Evolutionary conservation across 1,284 basidiomycete genomes (phyloP), one percentile per base, ranked within the genome.

Genomic region (Papiliotrema fonsecae): DNA sequence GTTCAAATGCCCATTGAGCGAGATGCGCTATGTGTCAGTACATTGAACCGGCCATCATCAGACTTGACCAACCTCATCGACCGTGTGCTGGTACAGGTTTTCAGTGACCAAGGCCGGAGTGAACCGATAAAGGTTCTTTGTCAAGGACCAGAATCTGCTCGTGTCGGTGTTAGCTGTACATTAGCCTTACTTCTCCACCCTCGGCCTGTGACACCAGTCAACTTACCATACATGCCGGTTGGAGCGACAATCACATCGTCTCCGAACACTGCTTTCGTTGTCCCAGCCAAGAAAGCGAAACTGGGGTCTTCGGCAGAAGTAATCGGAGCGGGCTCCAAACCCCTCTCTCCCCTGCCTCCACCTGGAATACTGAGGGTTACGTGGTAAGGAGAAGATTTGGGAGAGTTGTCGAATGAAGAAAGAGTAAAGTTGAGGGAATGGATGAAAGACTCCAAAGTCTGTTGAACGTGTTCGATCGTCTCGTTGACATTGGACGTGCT

Each of bases 111-210:
- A 44, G 16, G 67, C 72, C 9, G 72, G 73, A 0, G 70, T 67
- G 62, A 74, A 78, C 19, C 78, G 67, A 63, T 77, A 80, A 42
- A 80, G 72, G 54, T 72, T 65, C 34, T 65, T 54, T 0, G 77
- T 75, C 5, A 77, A 51, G 30, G 68, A 61, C 76, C 76, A 77
- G 55, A 62, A 62, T 19, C 51, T 56, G 47, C 71, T 69, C 0
- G 77, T 78, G 52, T 79, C 77, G 40, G 71, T 70, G 55, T 74
- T 71, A 43, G 69, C 68, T 19, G 31, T 22, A 30, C 22, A 34
- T 46, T 26, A 49, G 40, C 35, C 31, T n/a, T 18, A 13, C n/a
- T 32, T 4, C 28, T 39, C 2, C 36, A 49, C n/a, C n/a, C n/a
- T n/a, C n/a, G n/a, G n/a, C n/a, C n/a, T n/a, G 30, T 45, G 18